These are phyloP conservation scores for Hemileia vastatrix DNA, from an alignment of 1,284 basidiomycete species.

Conservation along the genomic window DNA sequence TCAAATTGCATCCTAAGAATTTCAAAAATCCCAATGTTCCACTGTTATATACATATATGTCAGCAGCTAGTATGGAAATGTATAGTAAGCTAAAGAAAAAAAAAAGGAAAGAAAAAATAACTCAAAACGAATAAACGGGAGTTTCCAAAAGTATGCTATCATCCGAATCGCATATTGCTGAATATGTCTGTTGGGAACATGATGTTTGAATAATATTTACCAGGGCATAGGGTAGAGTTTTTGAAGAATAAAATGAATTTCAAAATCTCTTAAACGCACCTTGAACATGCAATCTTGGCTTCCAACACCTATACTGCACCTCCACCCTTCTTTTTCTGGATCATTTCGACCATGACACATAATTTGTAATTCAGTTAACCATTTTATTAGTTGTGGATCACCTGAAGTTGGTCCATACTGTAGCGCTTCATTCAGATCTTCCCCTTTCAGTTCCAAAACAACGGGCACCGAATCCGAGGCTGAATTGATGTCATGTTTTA, in stretches of 20 bases:
- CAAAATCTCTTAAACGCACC: neutral
- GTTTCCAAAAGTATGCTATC: conserved; percentile 22
- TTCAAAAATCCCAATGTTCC: conserved; percentile 13
- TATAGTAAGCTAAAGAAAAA: neutral
- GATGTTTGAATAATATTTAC: neutral
- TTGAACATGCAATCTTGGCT: conserved; percentile 23
- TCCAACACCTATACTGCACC: conserved; percentile 12
- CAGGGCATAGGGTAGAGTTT: neutral
- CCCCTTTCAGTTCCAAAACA: conserved; percentile 27
- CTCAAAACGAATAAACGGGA: conserved; percentile 17
- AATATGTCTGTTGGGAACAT: conserved; percentile 4
- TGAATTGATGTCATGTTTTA: conserved; percentile 44
- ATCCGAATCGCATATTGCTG: conserved; percentile 20
- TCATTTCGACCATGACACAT: conserved; percentile 32
- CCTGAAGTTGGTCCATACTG: conserved; percentile 40
- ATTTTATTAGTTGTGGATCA: conserved; percentile 29
- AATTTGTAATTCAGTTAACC: conserved; percentile 33
- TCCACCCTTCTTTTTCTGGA: conserved; percentile 20
- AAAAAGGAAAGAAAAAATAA: neutral
- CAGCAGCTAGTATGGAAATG: neutral
- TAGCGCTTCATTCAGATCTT: conserved; percentile 33
- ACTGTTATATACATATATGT: neutral
- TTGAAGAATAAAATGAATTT: neutral
- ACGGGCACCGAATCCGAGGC: neutral
- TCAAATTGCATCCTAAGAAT: conserved; percentile 5